Base-by-base conservation (phyloP, 2,329 filamentous ascomycete genomes). In the Fusarium hainanense region DNA sequence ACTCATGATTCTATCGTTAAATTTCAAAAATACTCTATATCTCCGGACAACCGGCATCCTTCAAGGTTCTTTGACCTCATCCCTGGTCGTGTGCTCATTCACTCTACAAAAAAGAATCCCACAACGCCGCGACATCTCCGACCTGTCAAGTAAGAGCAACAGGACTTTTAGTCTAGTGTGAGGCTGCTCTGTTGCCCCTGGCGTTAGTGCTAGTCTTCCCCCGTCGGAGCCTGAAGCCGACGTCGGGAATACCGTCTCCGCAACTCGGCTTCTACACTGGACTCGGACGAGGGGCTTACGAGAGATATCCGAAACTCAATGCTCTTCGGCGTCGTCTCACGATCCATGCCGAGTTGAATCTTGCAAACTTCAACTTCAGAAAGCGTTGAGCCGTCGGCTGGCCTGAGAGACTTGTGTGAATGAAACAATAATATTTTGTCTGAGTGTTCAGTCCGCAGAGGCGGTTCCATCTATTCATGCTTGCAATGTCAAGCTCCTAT, bases 51-150 rank as follows among this genome's bases (percentile, higher is more conserved):
- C 21, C 56, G 56, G 51, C 49, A 47, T 16, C 59, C 59, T 43
- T 70, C 68, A 71, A 51, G 68, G 68, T 70, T 69, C 68, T 55
- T 62, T 28, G 23, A 23, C 34, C 28, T 42, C 18, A 54, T 55
- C 41, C 25, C 54, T 64, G 41, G 6, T 41, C 27, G 14, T 46
- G n/a, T 16, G 37, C 41, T 42, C 54, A 20, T 49, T 44, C 27
- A 14, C 14, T 43, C n/a, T 27, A 16, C 20, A 44, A 14, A 28
- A 13, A n/a, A 41, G n/a, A 23, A 13, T 54, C 56, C 64, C 60
- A 23, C 57, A 71, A 71, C 20, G 48, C 69, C 69, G 68, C 49
- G 34, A 55, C 54, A 69, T 69, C 68, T 59, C 68, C 67, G 67
- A 58, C 21, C 27, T 69, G 28, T 69, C 48, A 40, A 21, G 28